Conservation (phyloP, 345 rosid species). For the Fremontodendron californicum region DNA sequence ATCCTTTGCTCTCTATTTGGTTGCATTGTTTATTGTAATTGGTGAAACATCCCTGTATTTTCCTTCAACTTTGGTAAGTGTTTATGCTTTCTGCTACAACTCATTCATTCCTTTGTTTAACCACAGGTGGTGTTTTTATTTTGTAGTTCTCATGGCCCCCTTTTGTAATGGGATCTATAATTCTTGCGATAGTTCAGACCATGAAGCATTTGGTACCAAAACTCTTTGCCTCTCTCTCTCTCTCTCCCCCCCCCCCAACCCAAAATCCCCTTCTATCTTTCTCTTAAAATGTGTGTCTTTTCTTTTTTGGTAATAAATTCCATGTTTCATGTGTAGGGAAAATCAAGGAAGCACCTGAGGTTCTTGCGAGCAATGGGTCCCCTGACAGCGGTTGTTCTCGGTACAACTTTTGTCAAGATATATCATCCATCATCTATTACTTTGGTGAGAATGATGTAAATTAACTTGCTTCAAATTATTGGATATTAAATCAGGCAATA, state of each 20-base stretch:
- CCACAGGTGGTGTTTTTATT: slow-evolving; percentile 52
- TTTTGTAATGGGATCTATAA: slow-evolving; percentile 87
- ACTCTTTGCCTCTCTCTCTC: neutral
- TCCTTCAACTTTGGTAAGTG: slow-evolving; percentile 6
- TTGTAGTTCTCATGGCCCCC: slow-evolving; percentile 99
- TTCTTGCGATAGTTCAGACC: slow-evolving; percentile 71
- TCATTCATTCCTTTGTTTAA: slow-evolving; percentile 42
- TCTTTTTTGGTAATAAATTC: neutral
- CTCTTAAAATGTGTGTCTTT: neutral
- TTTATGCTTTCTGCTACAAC: slow-evolving; percentile 27
- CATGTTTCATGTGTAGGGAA: slow-evolving; percentile 60
- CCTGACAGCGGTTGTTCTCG: slow-evolving; percentile 79
- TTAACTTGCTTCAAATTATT: neutral
- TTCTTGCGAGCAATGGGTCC: slow-evolving; percentile 93
- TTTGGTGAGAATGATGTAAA: slow-evolving; percentile 54
- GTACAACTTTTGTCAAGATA: slow-evolving; percentile 80
- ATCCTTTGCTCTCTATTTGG: slow-evolving; percentile 6
- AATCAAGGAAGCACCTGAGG: slow-evolving; percentile 75
- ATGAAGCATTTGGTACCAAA: slow-evolving; percentile 87
- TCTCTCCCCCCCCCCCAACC: neutral
- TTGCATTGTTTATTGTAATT: neutral
- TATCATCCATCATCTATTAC: slow-evolving; percentile 77
- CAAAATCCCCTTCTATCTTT: slow-evolving; percentile 1
- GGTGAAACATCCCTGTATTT: neutral
- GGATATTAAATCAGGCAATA: neutral